phyloP scores from a whole-genome alignment of 1,284 basidiomycete genomes.

The Binderoboletus segoi region DNA sequence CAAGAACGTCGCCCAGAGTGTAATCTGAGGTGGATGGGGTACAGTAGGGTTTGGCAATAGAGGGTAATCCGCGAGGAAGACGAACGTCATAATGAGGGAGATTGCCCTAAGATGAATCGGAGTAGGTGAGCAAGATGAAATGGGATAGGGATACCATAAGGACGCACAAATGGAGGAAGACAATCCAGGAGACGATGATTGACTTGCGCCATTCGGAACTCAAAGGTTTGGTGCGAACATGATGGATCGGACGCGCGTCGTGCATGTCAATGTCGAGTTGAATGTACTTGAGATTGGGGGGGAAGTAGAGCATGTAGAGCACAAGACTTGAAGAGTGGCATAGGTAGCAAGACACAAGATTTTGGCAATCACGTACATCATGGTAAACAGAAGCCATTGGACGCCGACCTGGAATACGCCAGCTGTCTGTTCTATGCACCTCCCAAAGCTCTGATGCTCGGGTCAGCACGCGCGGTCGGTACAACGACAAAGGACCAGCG shows the following conservation, averaged over 20 bases:
- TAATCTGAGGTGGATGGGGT: slow-evolving; percentile 44
- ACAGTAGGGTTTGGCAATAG: slow-evolving; percentile 39
- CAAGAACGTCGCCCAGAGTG: slow-evolving; percentile 82
- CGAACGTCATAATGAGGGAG: slow-evolving; percentile 54
- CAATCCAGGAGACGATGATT: slow-evolving; percentile 72
- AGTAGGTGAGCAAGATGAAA: slow-evolving; percentile 6
- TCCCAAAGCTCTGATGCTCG: slow-evolving; percentile 56
- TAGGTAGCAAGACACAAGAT: neutral
- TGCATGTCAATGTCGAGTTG: slow-evolving; percentile 48
- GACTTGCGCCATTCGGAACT: slow-evolving; percentile 79
- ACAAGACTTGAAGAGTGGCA: slow-evolving; percentile 59
- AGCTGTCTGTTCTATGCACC: slow-evolving; percentile 81
- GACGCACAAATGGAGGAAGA: slow-evolving; percentile 75
- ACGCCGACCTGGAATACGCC: slow-evolving; percentile 83
- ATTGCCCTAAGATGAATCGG: slow-evolving; percentile 46
- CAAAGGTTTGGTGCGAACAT: slow-evolving; percentile 51
- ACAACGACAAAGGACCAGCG: slow-evolving; percentile 32
- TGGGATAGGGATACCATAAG: slow-evolving; percentile 7
- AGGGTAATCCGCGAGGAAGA: slow-evolving; percentile 52
- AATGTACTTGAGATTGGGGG: slow-evolving; percentile 75
- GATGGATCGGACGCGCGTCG: slow-evolving; percentile 44
- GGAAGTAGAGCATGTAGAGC: slow-evolving; percentile 93
- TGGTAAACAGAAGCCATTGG: slow-evolving; percentile 86
- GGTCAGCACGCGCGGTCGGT: slow-evolving; percentile 1
- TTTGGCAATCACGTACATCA: slow-evolving; percentile 59